Conservation (phyloP, 495 filamentous ascomycete species). For the Terfezia boudieri region DNA sequence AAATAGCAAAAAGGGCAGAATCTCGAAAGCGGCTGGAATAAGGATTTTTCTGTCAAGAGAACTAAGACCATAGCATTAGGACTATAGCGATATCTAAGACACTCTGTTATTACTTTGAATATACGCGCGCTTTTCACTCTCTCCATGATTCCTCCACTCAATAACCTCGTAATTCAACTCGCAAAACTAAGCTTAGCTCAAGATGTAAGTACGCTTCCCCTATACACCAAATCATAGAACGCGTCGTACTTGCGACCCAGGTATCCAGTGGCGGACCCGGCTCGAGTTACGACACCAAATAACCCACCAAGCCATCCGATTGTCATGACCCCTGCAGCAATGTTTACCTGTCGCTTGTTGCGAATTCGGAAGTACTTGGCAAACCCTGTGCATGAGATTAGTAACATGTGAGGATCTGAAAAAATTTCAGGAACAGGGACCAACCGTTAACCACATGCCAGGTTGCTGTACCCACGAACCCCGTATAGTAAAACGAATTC, state of each 20-base stretch:
- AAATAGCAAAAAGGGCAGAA: too few species aligned
- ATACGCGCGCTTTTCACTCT: too few species aligned
- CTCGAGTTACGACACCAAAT: conserved; percentile 51
- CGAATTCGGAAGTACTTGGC: conserved; percentile 23
- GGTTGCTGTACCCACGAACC: conserved; percentile 43
- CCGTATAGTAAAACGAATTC: conserved; percentile 37
- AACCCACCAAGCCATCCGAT: conserved; percentile 61
- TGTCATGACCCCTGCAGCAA: conserved; percentile 41
- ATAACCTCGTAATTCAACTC: too few species aligned
- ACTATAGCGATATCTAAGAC: too few species aligned
- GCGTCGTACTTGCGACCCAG: conserved; percentile 57
- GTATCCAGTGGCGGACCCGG: conserved; percentile 51
- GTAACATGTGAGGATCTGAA: conserved; percentile 23
- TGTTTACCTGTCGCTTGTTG: conserved; percentile 41
- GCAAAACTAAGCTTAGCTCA: background rate
- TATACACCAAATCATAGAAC: conserved; percentile 27
- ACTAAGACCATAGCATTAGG: too few species aligned
- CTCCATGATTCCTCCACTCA: too few species aligned
- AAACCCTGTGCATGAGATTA: conserved; percentile 22
- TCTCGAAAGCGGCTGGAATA: too few species aligned
- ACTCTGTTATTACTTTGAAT: too few species aligned
- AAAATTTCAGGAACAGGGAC: conserved; percentile 21
- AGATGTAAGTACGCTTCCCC: background rate
- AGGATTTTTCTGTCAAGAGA: too few species aligned
- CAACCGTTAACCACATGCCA: conserved; percentile 69